phyloP scores from a whole-genome alignment of 2,329 filamentous ascomycete species.

The Fusarium equiseti region DNA sequence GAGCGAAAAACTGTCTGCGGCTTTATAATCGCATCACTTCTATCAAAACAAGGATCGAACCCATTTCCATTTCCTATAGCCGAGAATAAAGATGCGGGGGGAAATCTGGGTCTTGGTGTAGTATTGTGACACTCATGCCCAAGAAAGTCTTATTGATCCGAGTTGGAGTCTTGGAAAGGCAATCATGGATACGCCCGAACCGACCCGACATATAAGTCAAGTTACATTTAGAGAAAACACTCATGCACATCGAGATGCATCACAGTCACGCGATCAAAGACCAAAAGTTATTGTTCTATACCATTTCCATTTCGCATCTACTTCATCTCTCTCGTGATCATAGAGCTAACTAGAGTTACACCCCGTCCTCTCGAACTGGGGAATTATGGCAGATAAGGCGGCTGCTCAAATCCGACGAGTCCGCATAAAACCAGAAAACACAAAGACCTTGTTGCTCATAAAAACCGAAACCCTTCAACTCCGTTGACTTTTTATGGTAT shows the following conservation, averaged over 20 bases:
- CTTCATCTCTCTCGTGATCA: slow-evolving; percentile 57
- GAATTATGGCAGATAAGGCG: slow-evolving; percentile 53
- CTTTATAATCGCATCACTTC: background rate
- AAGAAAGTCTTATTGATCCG: background rate
- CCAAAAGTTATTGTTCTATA: slow-evolving; percentile 42
- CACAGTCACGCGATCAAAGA: background rate
- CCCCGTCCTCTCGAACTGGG: slow-evolving; percentile 46
- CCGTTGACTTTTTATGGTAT: slow-evolving; percentile 58
- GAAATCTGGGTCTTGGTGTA: background rate
- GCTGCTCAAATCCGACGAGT: slow-evolving; percentile 44
- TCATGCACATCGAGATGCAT: background rate
- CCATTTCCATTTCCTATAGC: background rate
- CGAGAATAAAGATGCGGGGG: background rate
- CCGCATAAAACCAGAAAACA: slow-evolving; percentile 50
- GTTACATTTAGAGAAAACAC: background rate
- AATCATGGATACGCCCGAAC: background rate
- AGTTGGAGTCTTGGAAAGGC: background rate
- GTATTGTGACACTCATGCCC: background rate
- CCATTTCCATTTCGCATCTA: slow-evolving; percentile 54
- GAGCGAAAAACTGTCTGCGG: background rate
- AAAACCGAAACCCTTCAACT: slow-evolving; percentile 56
- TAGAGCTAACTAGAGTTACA: slow-evolving; percentile 59
- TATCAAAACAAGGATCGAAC: slow-evolving; percentile 1
- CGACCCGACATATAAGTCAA: background rate
- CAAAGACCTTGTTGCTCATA: slow-evolving; percentile 51